Evolutionary conservation across 2,329 filamentous ascomycete species (phyloP).

Genomic region (Graphilbum fragrans): DNA sequence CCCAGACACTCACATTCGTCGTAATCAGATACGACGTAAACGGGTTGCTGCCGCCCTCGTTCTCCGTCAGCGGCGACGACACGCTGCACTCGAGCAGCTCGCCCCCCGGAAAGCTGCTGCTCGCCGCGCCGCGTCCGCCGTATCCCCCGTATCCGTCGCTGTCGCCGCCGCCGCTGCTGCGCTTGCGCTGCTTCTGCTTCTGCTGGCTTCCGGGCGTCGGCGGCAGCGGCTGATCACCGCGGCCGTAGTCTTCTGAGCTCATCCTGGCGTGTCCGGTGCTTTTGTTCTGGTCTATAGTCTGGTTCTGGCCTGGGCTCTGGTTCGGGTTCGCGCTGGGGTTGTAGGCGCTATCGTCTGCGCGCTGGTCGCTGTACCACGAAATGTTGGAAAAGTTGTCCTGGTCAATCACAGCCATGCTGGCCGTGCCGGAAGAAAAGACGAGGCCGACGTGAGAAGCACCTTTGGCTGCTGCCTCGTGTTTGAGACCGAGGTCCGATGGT

Average conservation of each 20-base stretch:
- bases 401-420: conserved; percentile 33
- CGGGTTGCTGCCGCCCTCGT: conserved; percentile 89
- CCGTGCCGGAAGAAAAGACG: background rate
- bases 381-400: conserved; percentile 71
- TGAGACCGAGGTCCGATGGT: no score
- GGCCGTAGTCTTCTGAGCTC: conserved; percentile 4
- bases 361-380: conserved; percentile 59
- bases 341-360: conserved; percentile 24
- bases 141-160: conserved; percentile 37
- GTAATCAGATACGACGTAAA: conserved; percentile 94
- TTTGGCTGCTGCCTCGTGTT: no score
- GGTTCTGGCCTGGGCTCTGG: conserved; percentile 13
- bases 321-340: conserved; percentile 15
- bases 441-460: no score
- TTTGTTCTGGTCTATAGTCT: conserved; percentile 29
- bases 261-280: conserved; percentile 1
- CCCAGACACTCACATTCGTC: conserved; percentile 52
- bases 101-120: conserved; percentile 45
- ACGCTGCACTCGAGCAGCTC: conserved; percentile 79
- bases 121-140: conserved; percentile 38
- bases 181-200: conserved; percentile 19
- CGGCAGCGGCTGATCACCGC: conserved; percentile 3
- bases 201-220: background rate
- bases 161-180: conserved; percentile 30
- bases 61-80: conserved; percentile 78